Evolutionary conservation across 2,329 filamentous ascomycete genomes (phyloP).

Genomic region (Cladosporium oxysporum): DNA sequence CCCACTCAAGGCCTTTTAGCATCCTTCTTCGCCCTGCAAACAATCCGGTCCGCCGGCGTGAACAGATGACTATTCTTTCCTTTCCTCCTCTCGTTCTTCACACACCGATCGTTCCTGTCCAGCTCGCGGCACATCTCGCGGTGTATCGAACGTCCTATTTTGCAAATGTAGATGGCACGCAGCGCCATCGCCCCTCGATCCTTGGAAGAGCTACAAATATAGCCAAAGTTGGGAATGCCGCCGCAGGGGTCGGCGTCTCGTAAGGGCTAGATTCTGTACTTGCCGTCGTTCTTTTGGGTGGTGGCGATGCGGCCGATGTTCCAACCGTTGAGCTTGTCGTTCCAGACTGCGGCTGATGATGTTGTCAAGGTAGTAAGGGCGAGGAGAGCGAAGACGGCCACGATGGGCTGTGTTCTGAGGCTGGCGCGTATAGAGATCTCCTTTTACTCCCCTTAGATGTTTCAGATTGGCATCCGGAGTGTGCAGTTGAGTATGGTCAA

Average conservation of each 20-base stretch:
- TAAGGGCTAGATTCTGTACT: background rate
- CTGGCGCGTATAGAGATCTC: too few relatives aligned
- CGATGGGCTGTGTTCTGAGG: background rate
- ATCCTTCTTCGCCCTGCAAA: constrained; percentile 7
- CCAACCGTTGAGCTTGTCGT: background rate
- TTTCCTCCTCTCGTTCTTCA: constrained; percentile 1
- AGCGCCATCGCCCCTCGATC: background rate
- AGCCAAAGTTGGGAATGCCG: background rate
- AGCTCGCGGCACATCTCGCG: background rate
- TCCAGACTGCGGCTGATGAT: constrained; percentile 1
- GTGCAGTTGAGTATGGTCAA: too few relatives aligned
- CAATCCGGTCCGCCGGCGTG: background rate
- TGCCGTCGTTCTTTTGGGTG: background rate
- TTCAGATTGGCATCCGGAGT: too few relatives aligned
- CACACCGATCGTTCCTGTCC: background rate
- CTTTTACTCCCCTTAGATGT: too few relatives aligned
- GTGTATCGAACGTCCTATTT: background rate
- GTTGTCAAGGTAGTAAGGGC: background rate
- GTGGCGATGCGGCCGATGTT: constrained; percentile 9
- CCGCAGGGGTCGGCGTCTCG: background rate
- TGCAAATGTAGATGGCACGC: constrained; percentile 4
- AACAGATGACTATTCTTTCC: constrained; percentile 5
- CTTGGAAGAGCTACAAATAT: background rate
- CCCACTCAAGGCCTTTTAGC: background rate
- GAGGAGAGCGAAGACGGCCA: background rate